Evolutionary conservation across 139 green algal genomes (phyloP).

Genomic region (Chlorella sp.): DNA sequence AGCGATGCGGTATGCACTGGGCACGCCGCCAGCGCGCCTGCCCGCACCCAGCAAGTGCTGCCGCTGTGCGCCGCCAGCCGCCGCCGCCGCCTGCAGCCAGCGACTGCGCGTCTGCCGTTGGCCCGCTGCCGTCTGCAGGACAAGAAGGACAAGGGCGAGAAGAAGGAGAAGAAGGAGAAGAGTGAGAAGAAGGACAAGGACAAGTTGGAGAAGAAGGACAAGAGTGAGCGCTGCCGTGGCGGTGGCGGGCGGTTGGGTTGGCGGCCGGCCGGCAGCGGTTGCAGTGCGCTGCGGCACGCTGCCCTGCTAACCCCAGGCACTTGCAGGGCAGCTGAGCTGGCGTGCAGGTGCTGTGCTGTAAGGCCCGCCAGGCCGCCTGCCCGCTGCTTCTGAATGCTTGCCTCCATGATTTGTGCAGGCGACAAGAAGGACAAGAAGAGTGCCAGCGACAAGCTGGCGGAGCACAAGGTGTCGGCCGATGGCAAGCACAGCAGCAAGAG

Average conservation of each 20-base stretch:
- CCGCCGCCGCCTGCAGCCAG: neutral
- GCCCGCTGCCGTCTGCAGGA: neutral
- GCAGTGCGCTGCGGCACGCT: neutral
- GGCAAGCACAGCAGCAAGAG: constrained; percentile 46
- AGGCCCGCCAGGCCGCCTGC: no score
- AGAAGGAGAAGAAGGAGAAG: constrained; percentile 50
- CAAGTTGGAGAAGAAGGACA: constrained; percentile 62
- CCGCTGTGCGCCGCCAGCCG: no score
- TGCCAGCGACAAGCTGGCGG: constrained; percentile 27
- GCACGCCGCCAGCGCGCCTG: no score
- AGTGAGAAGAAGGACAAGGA: constrained; percentile 49
- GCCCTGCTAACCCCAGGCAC: neutral
- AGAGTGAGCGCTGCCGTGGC: neutral
- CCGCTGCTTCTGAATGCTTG: no score
- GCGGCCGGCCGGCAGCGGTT: neutral
- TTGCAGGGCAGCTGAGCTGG: neutral
- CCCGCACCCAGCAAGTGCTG: no score
- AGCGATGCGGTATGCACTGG: no score
- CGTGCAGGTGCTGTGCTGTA: neutral
- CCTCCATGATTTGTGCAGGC: no score
- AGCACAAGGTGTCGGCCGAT: constrained; percentile 14
- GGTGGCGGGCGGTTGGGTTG: neutral
- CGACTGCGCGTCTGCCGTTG: neutral
- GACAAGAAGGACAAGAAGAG: constrained; percentile 66
- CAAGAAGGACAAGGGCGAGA: constrained; percentile 62